These are phyloP conservation scores for Thalassiosira hispida DNA, from an alignment of 352 stramenopile species.

Conservation along the genomic window DNA sequence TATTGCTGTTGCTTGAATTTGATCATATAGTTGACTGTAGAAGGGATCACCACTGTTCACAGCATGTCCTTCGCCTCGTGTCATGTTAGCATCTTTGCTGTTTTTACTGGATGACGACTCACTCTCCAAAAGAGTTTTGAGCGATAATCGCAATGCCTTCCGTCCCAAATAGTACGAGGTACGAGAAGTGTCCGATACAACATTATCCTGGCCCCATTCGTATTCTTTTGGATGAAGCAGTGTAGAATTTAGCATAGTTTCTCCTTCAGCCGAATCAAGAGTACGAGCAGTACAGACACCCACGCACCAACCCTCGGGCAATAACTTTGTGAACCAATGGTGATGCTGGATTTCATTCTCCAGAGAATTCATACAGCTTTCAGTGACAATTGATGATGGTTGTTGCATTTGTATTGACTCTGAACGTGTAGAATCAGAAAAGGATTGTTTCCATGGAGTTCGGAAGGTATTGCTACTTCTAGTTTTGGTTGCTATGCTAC, in stretches of 20 bases:
- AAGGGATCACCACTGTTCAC: background rate
- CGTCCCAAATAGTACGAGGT: constrained; percentile 61
- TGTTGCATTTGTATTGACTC: background rate
- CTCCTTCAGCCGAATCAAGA: background rate
- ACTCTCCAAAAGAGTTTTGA: constrained; percentile 29
- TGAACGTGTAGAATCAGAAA: too few species aligned
- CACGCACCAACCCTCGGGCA: constrained; percentile 54
- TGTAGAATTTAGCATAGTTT: constrained; percentile 7
- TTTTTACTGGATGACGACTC: constrained; percentile 1
- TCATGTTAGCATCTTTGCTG: background rate
- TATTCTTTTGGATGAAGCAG: constrained; percentile 52
- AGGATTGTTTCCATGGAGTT: too few species aligned
- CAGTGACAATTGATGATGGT: background rate
- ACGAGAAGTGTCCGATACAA: constrained; percentile 34
- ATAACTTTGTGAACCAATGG: constrained; percentile 52
- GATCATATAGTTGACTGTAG: constrained; percentile 13
- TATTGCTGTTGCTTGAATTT: constrained; percentile 64
- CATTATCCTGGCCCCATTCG: constrained; percentile 40
- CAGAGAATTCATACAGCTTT: background rate
- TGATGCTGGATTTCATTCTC: constrained; percentile 1
- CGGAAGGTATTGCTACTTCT: too few species aligned
- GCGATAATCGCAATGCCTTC: constrained; percentile 43
- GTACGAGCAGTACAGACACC: constrained; percentile 26
- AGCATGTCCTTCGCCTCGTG: background rate
- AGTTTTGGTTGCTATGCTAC: too few species aligned